Evolutionary conservation across 2,329 filamentous ascomycete species (phyloP).

Genomic region (Trichoderma polysporum): DNA sequence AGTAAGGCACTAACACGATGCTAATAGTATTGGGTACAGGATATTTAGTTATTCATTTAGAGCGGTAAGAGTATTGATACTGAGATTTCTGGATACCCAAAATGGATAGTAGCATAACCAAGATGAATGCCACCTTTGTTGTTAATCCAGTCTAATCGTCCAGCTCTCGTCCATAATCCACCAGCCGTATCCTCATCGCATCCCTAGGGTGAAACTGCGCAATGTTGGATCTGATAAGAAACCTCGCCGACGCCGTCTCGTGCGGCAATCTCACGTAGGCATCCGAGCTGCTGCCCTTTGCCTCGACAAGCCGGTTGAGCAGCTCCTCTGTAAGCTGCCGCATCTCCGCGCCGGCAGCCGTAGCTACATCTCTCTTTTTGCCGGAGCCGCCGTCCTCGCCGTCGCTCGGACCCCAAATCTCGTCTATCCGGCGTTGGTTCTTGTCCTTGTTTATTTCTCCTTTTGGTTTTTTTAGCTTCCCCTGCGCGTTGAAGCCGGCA

Average conservation of each 20-base stretch:
- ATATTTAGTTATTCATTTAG: not conserved
- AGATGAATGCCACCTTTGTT: no score
- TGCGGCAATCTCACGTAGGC: conserved; percentile 58
- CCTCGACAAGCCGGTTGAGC: conserved; percentile 57
- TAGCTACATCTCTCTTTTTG: conserved; percentile 44
- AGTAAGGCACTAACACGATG: not conserved
- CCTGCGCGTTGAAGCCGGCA: conserved; percentile 60
- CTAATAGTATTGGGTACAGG: not conserved
- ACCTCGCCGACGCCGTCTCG: conserved; percentile 63
- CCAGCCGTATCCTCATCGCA: conserved; percentile 56
- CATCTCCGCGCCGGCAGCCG: conserved; percentile 57
- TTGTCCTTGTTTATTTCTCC: conserved; percentile 44
- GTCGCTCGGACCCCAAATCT: conserved; percentile 54
- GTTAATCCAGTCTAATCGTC: conserved; percentile 45
- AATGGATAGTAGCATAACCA: not conserved
- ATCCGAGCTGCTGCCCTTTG: conserved; percentile 53
- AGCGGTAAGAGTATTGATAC: not conserved
- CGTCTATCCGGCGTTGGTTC: conserved; percentile 61
- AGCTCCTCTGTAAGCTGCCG: conserved; percentile 59
- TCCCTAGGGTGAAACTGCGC: conserved; percentile 66
- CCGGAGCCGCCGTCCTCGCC: conserved; percentile 27
- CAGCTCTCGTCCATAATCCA: conserved; percentile 65
- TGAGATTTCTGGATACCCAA: no score
- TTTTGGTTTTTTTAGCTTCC: conserved; percentile 53
- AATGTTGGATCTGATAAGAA: conserved; percentile 64